Percentiles rank a stretch among this genome's conserved stretches.
Evolutionary conservation across 208 protist genomes (phyloP).

Genomic region (Leishmania tarentolae): DNA sequence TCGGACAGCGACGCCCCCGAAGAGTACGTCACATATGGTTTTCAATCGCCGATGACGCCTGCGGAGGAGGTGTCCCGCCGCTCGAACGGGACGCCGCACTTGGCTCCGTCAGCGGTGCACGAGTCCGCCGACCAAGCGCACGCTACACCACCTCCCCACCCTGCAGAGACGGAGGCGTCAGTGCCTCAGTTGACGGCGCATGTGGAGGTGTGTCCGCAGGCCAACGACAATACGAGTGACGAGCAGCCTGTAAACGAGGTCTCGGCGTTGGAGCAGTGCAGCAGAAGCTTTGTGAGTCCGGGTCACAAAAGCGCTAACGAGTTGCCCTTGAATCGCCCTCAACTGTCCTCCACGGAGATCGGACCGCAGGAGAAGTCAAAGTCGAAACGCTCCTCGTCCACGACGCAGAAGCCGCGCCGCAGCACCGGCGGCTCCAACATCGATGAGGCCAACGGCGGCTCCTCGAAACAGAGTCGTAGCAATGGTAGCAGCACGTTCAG

Average conservation of each 20-base stretch:
- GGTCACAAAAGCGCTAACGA: slow-evolving; percentile 12
- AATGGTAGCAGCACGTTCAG: neutral
- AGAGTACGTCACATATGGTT: neutral
- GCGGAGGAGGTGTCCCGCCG: neutral
- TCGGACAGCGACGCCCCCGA: too few species aligned
- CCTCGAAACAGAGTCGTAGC: slow-evolving; percentile 14
- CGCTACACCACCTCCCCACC: neutral
- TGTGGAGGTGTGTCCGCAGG: neutral
- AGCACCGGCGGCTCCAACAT: neutral
- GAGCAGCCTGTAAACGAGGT: neutral
- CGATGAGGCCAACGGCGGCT: neutral
- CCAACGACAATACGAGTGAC: neutral
- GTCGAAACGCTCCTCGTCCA: neutral
- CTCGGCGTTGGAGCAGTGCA: slow-evolving; percentile 9
- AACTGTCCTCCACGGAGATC: slow-evolving; percentile 9
- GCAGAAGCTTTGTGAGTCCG: slow-evolving; percentile 12
- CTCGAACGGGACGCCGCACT: neutral
- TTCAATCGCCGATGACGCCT: neutral
- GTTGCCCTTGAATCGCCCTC: neutral
- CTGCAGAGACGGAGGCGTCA: neutral
- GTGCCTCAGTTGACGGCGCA: neutral
- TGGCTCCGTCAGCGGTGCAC: neutral
- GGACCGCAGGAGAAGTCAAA: neutral
- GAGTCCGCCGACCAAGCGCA: neutral
- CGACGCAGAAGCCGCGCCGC: neutral